These are phyloP conservation scores for Erigeron philadelphicus DNA, from an alignment of 140 eudicot species.

Conservation along the genomic window DNA sequence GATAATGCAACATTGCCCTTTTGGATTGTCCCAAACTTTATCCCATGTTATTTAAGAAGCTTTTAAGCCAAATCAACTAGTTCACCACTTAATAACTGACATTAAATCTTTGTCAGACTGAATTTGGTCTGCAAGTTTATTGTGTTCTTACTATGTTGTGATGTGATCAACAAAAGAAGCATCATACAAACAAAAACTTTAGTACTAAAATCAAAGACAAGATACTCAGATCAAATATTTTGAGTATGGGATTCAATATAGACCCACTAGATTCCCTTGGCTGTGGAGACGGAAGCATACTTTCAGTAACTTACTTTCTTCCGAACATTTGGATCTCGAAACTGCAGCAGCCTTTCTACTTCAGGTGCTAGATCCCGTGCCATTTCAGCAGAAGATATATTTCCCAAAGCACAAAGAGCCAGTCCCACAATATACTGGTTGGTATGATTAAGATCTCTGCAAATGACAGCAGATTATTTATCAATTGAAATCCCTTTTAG, in stretches of 20 bases:
- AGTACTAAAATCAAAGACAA: not conserved
- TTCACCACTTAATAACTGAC: not conserved
- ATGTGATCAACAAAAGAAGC: not conserved
- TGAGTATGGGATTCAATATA: not conserved
- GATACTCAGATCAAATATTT: not conserved
- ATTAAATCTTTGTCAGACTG: not conserved
- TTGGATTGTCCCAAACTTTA: not conserved
- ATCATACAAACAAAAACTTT: not conserved
- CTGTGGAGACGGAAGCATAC: not conserved
- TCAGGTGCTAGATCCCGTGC: conserved; percentile 99
- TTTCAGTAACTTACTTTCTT: conserved; percentile 63
- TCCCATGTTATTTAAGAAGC: not conserved
- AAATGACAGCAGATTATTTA: conserved; percentile 10
- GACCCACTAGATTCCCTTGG: not conserved
- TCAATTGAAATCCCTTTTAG: not conserved
- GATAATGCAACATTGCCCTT: not conserved
- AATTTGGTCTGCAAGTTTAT: not conserved
- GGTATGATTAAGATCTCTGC: conserved; percentile 86
- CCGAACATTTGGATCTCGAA: conserved; percentile 95
- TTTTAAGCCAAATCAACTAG: not conserved
- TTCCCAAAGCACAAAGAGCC: conserved; percentile 99
- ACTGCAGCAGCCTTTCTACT: conserved; percentile 87
- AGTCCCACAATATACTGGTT: conserved; percentile 94
- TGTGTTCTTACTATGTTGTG: not conserved
- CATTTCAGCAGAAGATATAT: conserved; percentile 77